phyloP scores from a whole-genome alignment of 768 basidiomycete genomes.

The Tylopilus cervinicoccineus region DNA sequence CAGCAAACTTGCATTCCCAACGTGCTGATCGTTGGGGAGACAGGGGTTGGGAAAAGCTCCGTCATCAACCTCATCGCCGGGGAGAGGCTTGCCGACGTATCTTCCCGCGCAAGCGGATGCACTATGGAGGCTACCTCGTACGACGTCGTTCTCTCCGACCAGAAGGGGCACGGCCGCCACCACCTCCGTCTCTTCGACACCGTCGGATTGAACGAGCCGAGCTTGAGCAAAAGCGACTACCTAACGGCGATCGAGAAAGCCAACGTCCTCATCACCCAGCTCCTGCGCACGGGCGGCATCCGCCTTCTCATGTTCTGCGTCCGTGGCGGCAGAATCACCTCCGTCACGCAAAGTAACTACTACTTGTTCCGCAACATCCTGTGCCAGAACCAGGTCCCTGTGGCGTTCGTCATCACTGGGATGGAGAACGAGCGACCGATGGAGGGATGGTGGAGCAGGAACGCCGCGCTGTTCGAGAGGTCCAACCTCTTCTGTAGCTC shows the following conservation, averaged over 20 bases:
- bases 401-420: conserved; percentile 30
- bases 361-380: conserved; percentile 24
- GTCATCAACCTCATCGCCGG: conserved; percentile 38
- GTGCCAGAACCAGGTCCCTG: conserved; percentile 28
- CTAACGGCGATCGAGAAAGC: conserved; percentile 27
- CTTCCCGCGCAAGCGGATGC: conserved; percentile 29
- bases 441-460: conserved; percentile 33
- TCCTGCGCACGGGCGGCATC: conserved; percentile 27
- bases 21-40: conserved; percentile 33
- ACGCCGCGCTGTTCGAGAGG: conserved; percentile 25
- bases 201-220: conserved; percentile 28
- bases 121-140: conserved; percentile 31
- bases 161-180: background rate
- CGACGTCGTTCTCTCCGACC: conserved; percentile 15
- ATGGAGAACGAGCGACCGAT: conserved; percentile 28
- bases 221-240: conserved; percentile 15
- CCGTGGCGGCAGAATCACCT: conserved; percentile 29
- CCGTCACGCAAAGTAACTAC: conserved; percentile 24
- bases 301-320: conserved; percentile 31
- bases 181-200: conserved; percentile 30
- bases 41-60: conserved; percentile 36
- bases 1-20: conserved; percentile 27
- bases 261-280: conserved; percentile 28
- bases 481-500: conserved; percentile 19
- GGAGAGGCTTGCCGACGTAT: conserved; percentile 22